Percentiles rank a stretch among this genome's conserved stretches.
These are phyloP conservation scores for Raphanus sativus DNA, from an alignment of 345 rosid genomes.

Conservation along the genomic window DNA sequence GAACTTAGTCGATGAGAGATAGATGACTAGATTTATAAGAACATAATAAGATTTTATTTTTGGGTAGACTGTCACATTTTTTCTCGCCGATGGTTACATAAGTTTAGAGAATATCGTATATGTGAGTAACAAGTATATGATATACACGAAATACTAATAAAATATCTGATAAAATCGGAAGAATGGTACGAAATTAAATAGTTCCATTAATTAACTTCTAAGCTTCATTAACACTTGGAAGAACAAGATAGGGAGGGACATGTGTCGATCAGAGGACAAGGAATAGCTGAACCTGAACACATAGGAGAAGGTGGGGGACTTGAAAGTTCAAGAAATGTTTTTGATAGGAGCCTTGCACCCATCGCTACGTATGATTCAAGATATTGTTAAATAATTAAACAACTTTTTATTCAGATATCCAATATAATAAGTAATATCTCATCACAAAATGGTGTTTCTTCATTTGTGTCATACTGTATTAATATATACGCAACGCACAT, in stretches of 20 bases:
- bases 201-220: conserved; percentile 34
- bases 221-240: conserved; percentile 18
- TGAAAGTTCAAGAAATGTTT: not conserved
- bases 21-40: not conserved
- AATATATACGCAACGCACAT: not conserved
- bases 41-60: not conserved
- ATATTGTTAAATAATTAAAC: not conserved
- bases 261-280: conserved; percentile 19
- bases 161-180: not conserved
- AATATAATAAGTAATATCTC: not conserved
- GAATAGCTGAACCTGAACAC: conserved; percentile 15
- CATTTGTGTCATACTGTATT: not conserved
- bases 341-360: conserved; percentile 74
- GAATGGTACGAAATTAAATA: not conserved
- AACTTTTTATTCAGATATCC: not conserved
- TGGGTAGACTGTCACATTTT: not conserved
- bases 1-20: conserved; percentile 15
- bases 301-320: conserved; percentile 37
- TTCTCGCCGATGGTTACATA: not conserved
- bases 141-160: not conserved
- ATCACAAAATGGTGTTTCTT: not conserved
- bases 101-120: not conserved
- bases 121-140: not conserved
- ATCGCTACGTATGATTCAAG: conserved; percentile 56
- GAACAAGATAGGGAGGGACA: conserved; percentile 12